Conservation (phyloP, 805 yeast species). For the Kuraishia cidri region DNA sequence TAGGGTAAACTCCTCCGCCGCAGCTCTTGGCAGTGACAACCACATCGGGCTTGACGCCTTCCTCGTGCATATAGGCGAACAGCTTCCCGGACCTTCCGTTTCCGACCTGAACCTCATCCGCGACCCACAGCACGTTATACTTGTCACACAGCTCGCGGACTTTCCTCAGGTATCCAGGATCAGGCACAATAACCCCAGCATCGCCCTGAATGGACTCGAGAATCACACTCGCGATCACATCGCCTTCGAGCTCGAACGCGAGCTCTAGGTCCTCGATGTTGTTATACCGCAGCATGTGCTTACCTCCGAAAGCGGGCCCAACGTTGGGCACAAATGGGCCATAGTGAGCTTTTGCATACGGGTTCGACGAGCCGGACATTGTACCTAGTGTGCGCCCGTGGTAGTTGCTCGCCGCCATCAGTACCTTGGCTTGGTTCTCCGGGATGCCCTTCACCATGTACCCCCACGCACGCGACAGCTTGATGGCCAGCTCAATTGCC, state of each 20-base stretch:
- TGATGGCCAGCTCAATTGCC: constrained; percentile 17
- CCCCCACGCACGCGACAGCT: constrained; percentile 19
- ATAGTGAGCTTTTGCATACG: constrained; percentile 4
- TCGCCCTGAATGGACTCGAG: constrained; percentile 20
- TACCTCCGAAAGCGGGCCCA: constrained; percentile 15
- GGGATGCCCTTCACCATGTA: constrained; percentile 11
- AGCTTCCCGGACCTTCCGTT: constrained; percentile 16
- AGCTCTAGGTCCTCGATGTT: constrained; percentile 9
- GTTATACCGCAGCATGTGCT: constrained; percentile 13
- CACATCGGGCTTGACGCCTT: constrained; percentile 15
- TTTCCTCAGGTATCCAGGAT: constrained; percentile 11
- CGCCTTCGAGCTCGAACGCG: constrained; percentile 12
- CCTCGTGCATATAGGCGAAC: constrained; percentile 9
- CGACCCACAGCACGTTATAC: constrained; percentile 15
- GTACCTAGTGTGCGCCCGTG: constrained; percentile 18
- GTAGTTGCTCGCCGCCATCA: constrained; percentile 14
- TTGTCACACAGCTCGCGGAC: constrained; percentile 12
- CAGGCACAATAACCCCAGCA: constrained; percentile 18
- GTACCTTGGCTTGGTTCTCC: constrained; percentile 10
- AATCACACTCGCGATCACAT: constrained; percentile 15
- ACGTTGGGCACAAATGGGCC: constrained; percentile 15
- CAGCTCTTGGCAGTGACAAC: constrained; percentile 18
- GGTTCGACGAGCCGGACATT: constrained; percentile 11
- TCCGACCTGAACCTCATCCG: constrained; percentile 20
- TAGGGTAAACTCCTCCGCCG: constrained; percentile 15